These are phyloP conservation scores for Collariella sp. DNA, from an alignment of 495 filamentous ascomycete species.

Conservation along the genomic window DNA sequence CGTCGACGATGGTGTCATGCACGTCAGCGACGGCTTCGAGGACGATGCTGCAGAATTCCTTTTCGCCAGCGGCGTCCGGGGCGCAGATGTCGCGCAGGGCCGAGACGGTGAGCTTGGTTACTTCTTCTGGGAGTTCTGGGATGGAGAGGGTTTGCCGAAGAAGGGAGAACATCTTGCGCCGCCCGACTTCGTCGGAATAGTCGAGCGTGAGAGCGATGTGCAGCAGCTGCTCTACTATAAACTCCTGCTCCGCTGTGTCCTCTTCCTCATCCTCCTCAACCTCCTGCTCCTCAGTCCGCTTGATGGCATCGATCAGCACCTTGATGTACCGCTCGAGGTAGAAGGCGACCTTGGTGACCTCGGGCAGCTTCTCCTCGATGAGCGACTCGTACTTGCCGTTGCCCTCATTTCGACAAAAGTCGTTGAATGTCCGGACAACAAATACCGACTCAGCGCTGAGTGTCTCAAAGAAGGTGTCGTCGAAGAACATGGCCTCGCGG, in stretches of 20 bases:
- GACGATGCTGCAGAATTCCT: conserved; percentile 87
- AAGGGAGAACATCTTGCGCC: conserved; percentile 88
- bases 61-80: conserved; percentile 66
- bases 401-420: conserved; percentile 68
- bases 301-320: conserved; percentile 60
- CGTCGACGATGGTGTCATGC: conserved; percentile 75
- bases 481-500: conserved; percentile 67
- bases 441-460: conserved; percentile 82
- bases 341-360: conserved; percentile 81
- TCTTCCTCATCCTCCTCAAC: conserved; percentile 60
- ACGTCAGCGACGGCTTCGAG: conserved; percentile 92
- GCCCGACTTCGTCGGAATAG: conserved; percentile 89
- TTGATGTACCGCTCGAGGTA: conserved; percentile 73
- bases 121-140: conserved; percentile 82
- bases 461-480: conserved; percentile 80
- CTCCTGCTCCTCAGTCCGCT: conserved; percentile 46
- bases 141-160: conserved; percentile 76
- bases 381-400: conserved; percentile 62
- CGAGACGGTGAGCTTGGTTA: conserved; percentile 79
- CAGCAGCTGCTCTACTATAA: conserved; percentile 88
- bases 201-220: conserved; percentile 87
- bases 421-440: conserved; percentile 82
- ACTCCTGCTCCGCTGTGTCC: conserved; percentile 77
- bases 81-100: conserved; percentile 75
- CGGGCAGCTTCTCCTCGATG: conserved; percentile 87